These are phyloP conservation scores for maize (Zea mays) DNA, from an alignment of 176 grass and related monocot species.

Conservation along the genomic window Zm-B73-REFERENCE-NAM-5.0 NC_050100.1:215436001-215436500, in stretches of 20 bases:
- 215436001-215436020: too few relatives aligned
- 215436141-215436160: background rate
- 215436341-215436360: too few relatives aligned
- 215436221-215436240: background rate
- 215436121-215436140: background rate
- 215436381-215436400: too few relatives aligned
- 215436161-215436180: background rate
- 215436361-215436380: too few relatives aligned
- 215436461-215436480: too few relatives aligned
- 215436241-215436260: background rate
- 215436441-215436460: too few relatives aligned
- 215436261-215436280: background rate
- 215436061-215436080: conserved; percentile 2
- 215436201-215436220: background rate
- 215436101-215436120: background rate
- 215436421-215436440: too few relatives aligned
- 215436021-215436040: conserved; percentile 7
- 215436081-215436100: background rate
- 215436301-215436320: too few relatives aligned
- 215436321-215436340: too few relatives aligned
- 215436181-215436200: background rate
- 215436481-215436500: too few relatives aligned
- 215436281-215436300: too few relatives aligned
- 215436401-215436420: background rate
- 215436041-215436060: conserved; percentile 4